Evolutionary conservation across 2,329 filamentous ascomycete genomes (phyloP), one percentile per base, ranked within the genome.

Genomic region (Cryphonectria carpinicola): DNA sequence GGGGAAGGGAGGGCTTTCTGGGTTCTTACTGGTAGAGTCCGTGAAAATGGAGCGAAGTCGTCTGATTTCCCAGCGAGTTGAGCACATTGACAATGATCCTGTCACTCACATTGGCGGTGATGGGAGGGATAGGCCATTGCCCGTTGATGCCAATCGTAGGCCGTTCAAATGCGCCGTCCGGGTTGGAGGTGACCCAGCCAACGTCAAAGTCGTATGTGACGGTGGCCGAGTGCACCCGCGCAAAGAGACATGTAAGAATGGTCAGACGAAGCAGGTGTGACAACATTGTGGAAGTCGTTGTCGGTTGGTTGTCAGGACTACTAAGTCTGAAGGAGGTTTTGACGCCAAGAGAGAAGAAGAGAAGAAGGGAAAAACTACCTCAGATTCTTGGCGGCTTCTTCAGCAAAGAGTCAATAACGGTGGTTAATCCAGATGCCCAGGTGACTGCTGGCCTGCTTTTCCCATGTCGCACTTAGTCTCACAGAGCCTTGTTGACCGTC

Each of bases 101-200:
- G 76, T 93, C 91, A 70, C 90, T 90, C 65, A 89, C 82, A 64
- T 85, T 85, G 52, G 87, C 90, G 66, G 87, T 84, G 70, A 94
- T 90, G 37, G 81, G 80, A 0, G 93, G 93, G 67, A 92, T 86
- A 1, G 93, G 93, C 91, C 92, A 94, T 81, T 90, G 79, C 5
- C 88, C 88, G 76, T 96, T 95, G 81, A 96, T 91, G 62, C 91
- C 92, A 77, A 95, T 93, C 4, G 88, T 87, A n/a, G 89, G 85
- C 43, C 92, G 86, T 54, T 87, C 83, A 71, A 86, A 85, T 10
- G 85, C 82, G 32, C 89, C 90, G 81, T 95, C 93, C 0, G 93
- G 93, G 75, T 92, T 91, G 46, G 90, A 88, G 58, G 81, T 86
- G 14, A 93, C 88, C 92, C 92, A 94, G 70, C 86, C 87, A 73